phyloP scores from a whole-genome alignment of 768 basidiomycete genomes.

The Kwoniella shandongensis region DNA sequence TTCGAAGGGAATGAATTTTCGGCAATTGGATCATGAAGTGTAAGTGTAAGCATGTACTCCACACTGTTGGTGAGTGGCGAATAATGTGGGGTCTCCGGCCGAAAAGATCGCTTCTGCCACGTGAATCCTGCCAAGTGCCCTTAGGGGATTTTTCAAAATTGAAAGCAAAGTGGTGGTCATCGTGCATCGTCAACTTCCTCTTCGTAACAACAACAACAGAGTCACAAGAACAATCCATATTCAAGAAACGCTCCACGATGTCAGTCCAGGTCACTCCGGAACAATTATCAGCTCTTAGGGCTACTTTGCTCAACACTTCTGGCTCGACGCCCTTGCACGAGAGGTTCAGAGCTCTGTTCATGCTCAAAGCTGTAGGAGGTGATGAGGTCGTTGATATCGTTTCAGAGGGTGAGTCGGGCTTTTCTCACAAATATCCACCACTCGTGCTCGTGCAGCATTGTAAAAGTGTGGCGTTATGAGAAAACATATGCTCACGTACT shows the following conservation, averaged over 20 bases:
- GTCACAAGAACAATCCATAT: neutral
- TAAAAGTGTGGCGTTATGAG: too few species aligned
- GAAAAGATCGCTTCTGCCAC: too few species aligned
- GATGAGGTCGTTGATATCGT: conserved; percentile 76
- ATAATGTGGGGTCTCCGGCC: neutral
- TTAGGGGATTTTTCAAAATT: neutral
- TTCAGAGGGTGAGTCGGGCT: conserved; percentile 64
- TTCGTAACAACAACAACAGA: conserved; percentile 2
- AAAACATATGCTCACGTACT: too few species aligned
- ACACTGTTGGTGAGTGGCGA: too few species aligned
- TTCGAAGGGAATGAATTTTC: neutral
- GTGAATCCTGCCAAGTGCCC: neutral
- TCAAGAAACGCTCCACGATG: conserved; percentile 19
- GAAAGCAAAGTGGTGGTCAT: neutral
- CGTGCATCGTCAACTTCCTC: neutral
- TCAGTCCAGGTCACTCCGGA: conserved; percentile 53
- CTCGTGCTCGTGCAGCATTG: too few species aligned
- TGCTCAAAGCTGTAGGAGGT: conserved; percentile 76
- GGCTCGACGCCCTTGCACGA: conserved; percentile 76
- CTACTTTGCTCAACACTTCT: conserved; percentile 72
- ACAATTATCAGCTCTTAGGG: conserved; percentile 69
- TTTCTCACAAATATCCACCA: too few species aligned
- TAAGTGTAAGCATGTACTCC: too few species aligned
- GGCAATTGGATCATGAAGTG: neutral
- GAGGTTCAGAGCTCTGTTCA: conserved; percentile 87